phyloP scores from a whole-genome alignment of 2,329 filamentous ascomycete genomes.

The Xylariaceae sp. region DNA sequence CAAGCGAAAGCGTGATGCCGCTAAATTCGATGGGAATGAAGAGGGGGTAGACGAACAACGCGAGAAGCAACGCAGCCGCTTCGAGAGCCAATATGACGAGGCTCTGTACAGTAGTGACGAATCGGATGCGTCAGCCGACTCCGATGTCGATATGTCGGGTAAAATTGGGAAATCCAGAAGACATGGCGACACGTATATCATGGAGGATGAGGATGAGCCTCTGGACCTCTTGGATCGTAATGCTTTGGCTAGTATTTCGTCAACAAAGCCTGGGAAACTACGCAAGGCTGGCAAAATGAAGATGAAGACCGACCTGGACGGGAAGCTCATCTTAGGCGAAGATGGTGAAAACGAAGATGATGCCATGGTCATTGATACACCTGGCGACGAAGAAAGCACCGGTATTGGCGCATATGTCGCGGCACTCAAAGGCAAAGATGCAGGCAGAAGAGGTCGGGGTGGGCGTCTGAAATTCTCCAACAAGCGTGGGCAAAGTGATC shows the following conservation, averaged over 20 bases:
- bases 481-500: conserved; percentile 49
- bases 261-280: conserved; percentile 73
- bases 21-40: conserved; percentile 54
- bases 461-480: conserved; percentile 73
- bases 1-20: conserved; percentile 81
- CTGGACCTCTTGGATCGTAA: conserved; percentile 88
- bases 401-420: conserved; percentile 69
- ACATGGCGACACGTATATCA: conserved; percentile 75
- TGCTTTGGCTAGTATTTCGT: conserved; percentile 88
- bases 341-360: conserved; percentile 50
- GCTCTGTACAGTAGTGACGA: conserved; percentile 84
- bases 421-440: conserved; percentile 66
- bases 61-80: conserved; percentile 57
- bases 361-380: conserved; percentile 63
- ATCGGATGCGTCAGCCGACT: conserved; percentile 61
- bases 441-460: conserved; percentile 60
- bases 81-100: conserved; percentile 92
- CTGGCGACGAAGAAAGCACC: conserved; percentile 42
- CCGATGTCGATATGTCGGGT: conserved; percentile 56
- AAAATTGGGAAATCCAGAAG: conserved; percentile 49
- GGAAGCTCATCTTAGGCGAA: conserved; percentile 73
- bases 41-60: conserved; percentile 53
- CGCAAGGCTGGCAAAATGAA: conserved; percentile 55
- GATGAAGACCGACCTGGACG: conserved; percentile 71
- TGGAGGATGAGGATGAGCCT: conserved; percentile 92